Conservation (phyloP, 257 asterid species). For the Haberlea rhodopensis region DNA sequence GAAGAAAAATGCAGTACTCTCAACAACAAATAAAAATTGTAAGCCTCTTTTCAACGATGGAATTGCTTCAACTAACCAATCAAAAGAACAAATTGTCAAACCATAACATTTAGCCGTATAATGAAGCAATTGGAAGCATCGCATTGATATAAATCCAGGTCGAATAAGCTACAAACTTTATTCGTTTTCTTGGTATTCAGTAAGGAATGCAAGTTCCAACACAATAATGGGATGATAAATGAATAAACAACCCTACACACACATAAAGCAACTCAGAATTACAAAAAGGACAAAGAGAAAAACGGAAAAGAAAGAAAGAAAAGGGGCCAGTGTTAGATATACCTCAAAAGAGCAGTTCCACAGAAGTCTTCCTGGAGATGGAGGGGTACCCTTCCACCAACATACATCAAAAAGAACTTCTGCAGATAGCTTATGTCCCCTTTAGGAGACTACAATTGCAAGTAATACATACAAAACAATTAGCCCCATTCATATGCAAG, state of each 20-base stretch:
- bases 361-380: constrained; percentile 98
- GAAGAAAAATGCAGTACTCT: not conserved
- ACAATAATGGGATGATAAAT: constrained; percentile 11
- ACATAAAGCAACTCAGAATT: not conserved
- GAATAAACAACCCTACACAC: constrained; percentile 2
- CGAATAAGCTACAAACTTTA: not conserved
- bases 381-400: constrained; percentile 90
- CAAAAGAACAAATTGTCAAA: constrained; percentile 3
- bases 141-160: constrained; percentile 1
- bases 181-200: constrained; percentile 1
- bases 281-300: constrained; percentile 4
- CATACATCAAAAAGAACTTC: constrained; percentile 95
- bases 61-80: not conserved
- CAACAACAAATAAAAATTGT: not conserved
- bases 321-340: not conserved
- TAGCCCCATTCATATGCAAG: constrained; percentile 15
- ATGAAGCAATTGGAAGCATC: not conserved
- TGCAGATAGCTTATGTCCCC: constrained; percentile 94
- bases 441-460: constrained; percentile 78
- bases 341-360: constrained; percentile 97
- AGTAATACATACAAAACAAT: not conserved
- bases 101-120: not conserved
- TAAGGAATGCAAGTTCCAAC: not conserved
- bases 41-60: not conserved
- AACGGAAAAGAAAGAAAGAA: not conserved